These are phyloP conservation scores for Tuber melanosporum DNA, from an alignment of 495 filamentous ascomycete species.

Conservation along the genomic window DNA sequence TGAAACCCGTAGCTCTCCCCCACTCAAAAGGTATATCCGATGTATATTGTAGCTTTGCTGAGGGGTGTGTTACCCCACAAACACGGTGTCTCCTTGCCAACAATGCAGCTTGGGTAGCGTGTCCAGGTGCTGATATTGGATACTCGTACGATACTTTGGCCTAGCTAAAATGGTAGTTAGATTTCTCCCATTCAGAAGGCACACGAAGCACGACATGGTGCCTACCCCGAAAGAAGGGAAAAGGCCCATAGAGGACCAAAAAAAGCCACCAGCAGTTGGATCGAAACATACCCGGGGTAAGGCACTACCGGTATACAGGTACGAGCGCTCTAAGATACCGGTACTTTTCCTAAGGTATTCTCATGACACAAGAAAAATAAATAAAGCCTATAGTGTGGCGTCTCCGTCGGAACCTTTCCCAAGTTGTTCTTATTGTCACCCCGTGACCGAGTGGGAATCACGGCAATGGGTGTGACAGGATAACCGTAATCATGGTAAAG, in stretches of 20 bases:
- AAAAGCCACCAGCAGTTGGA: background rate
- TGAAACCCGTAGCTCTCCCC: background rate
- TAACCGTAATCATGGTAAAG: background rate
- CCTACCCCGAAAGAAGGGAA: background rate
- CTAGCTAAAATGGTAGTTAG: background rate
- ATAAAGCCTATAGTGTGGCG: background rate
- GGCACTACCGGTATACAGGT: background rate
- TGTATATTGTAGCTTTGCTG: background rate
- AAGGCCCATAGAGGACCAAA: background rate
- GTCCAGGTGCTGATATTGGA: background rate
- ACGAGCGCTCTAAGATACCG: background rate
- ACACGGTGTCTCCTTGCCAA: background rate
- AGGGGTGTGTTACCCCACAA: background rate
- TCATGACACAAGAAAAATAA: background rate
- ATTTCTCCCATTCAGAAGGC: background rate
- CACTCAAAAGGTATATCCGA: background rate
- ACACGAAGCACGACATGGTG: background rate
- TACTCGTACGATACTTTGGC: background rate
- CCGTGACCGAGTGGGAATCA: background rate
- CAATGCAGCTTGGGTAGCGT: background rate
- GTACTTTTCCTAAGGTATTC: background rate
- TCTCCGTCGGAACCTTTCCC: background rate
- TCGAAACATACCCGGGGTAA: background rate
- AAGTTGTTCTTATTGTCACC: background rate
- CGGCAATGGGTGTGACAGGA: background rate